Evolutionary conservation across 108 stramenopile species (phyloP).

Genomic region (Hondaea fermentalgiana): DNA sequence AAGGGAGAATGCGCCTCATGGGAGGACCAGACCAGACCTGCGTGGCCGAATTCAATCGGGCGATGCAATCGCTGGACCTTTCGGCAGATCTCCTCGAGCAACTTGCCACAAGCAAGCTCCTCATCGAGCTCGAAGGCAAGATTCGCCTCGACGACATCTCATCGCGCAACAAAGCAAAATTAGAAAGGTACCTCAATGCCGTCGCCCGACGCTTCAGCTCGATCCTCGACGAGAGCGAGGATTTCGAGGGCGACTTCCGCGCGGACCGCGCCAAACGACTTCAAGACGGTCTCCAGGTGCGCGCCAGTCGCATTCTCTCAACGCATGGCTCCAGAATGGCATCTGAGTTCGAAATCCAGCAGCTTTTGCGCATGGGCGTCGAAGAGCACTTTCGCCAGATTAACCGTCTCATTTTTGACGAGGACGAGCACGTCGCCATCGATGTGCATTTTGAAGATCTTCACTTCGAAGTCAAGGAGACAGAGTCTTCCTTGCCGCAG

Average conservation of each 20-base stretch:
- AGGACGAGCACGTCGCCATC: neutral
- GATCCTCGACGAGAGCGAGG: neutral
- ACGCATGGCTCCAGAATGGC: neutral
- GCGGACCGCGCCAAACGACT: neutral
- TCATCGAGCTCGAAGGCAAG: neutral
- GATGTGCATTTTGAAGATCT: neutral
- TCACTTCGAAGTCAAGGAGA: neutral
- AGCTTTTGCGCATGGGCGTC: neutral
- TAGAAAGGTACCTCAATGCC: neutral
- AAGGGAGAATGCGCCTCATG: neutral
- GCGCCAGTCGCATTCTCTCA: neutral
- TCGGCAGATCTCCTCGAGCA: neutral
- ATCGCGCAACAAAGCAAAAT: neutral
- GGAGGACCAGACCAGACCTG: neutral
- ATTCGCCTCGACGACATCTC: neutral
- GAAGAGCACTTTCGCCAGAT: neutral
- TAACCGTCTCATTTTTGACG: neutral
- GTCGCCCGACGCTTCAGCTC: neutral
- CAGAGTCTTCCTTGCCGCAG: neutral
- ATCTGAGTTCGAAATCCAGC: neutral
- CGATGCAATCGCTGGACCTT: neutral
- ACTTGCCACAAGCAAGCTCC: neutral
- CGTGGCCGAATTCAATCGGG: neutral
- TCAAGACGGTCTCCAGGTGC: neutral
- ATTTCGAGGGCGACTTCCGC: neutral